Percentiles rank a stretch among this genome's conserved stretches.
These are phyloP conservation scores for Excoecaria cochinchinensis DNA, from an alignment of 345 rosid species.

Conservation along the genomic window DNA sequence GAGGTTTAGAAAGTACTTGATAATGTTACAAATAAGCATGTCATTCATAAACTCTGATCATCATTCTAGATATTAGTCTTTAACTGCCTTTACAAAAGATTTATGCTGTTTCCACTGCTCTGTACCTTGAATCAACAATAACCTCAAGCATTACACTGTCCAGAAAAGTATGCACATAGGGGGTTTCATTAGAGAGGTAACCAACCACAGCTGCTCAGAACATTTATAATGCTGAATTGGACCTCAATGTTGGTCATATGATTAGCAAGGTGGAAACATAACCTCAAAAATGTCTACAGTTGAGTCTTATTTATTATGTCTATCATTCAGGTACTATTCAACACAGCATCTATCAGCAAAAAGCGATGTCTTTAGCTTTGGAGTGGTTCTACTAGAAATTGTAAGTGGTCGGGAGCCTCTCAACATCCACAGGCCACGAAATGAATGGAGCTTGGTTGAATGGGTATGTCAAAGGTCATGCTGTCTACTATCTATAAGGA, in stretches of 20 bases:
- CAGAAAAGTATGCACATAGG: neutral
- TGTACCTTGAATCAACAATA: neutral
- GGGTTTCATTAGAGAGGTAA: neutral
- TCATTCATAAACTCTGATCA: neutral
- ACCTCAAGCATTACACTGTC: neutral
- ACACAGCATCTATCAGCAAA: slow-evolving; percentile 66
- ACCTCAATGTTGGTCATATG: neutral
- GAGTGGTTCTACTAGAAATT: slow-evolving; percentile 67
- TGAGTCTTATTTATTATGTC: neutral
- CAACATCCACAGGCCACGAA: slow-evolving; percentile 57
- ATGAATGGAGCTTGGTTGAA: slow-evolving; percentile 78
- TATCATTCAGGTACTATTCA: slow-evolving; percentile 58
- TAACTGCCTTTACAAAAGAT: neutral
- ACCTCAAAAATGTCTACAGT: neutral
- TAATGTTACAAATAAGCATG: neutral
- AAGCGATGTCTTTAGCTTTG: slow-evolving; percentile 73
- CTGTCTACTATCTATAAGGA: neutral
- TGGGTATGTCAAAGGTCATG: slow-evolving; percentile 45
- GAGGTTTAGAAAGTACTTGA: neutral
- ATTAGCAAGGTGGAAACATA: neutral
- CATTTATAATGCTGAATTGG: neutral
- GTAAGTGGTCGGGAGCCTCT: slow-evolving; percentile 69
- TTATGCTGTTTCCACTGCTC: neutral
- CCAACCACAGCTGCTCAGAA: neutral
- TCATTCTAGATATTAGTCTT: neutral